Percentiles rank a stretch among this genome's conserved stretches.
phyloP scores from a whole-genome alignment of 2,329 filamentous ascomycete species.

The Alternaria metachromatica region DNA sequence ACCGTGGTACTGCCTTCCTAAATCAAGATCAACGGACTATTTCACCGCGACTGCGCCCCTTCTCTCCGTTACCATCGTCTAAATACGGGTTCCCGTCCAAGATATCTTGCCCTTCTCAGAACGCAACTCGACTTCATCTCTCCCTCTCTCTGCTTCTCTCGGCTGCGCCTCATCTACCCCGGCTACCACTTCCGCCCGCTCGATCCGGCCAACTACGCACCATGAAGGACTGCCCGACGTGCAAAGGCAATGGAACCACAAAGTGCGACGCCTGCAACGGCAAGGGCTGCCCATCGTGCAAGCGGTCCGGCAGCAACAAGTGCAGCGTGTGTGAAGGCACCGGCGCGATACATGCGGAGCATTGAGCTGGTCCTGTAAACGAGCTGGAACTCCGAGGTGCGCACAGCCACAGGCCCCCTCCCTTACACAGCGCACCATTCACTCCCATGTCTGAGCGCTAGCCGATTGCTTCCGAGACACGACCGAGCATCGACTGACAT shows the following conservation, averaged over 20 bases:
- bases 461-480: slow-evolving; percentile 2
- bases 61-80: background rate
- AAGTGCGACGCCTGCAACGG: slow-evolving; percentile 46
- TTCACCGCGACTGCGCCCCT: slow-evolving; percentile 9
- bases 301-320: slow-evolving; percentile 33
- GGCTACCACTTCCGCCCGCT: slow-evolving; percentile 13
- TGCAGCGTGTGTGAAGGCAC: slow-evolving; percentile 44
- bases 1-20: background rate
- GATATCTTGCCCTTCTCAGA: background rate
- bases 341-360: slow-evolving; percentile 41
- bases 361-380: slow-evolving; percentile 16
- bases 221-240: slow-evolving; percentile 45
- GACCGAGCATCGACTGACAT: slow-evolving; percentile 12
- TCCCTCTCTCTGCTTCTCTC: background rate
- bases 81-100: background rate
- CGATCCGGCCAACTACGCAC: slow-evolving; percentile 10
- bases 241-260: slow-evolving; percentile 40
- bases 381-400: slow-evolving; percentile 1
- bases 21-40: background rate
- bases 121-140: background rate
- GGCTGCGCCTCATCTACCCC: slow-evolving; percentile 1
- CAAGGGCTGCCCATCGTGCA: slow-evolving; percentile 36
- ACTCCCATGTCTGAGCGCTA: slow-evolving; percentile 3
- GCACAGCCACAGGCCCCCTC: slow-evolving; percentile 3
- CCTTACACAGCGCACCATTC: slow-evolving; percentile 3